phyloP scores from a whole-genome alignment of 768 basidiomycete species.

The Sarcodon sp. region DNA sequence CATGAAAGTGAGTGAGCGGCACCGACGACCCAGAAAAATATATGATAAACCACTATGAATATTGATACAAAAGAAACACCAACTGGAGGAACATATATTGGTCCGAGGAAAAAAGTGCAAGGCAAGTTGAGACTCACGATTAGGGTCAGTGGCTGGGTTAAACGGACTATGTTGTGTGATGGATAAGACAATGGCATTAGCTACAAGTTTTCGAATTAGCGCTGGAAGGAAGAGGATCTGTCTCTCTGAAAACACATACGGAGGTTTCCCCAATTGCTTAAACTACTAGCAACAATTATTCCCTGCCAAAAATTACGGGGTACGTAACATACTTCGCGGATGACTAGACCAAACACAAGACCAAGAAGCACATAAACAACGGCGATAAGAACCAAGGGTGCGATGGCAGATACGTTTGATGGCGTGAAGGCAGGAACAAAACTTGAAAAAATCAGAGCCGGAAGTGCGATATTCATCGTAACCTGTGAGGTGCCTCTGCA shows the following conservation, averaged over 20 bases:
- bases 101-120: background rate
- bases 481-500: conserved; percentile 27
- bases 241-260: conserved; percentile 12
- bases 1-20: conserved; percentile 19
- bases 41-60: conserved; percentile 26
- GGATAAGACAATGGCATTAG: background rate
- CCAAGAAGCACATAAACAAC: conserved; percentile 23
- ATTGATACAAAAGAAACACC: conserved; percentile 24
- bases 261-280: conserved; percentile 39
- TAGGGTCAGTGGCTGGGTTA: background rate
- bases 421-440: conserved; percentile 34
- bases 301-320: conserved; percentile 35
- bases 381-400: conserved; percentile 28
- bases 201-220: background rate
- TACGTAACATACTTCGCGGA: conserved; percentile 33
- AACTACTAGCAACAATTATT: conserved; percentile 22
- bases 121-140: background rate
- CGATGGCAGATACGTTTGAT: conserved; percentile 30
- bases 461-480: conserved; percentile 31
- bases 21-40: conserved; percentile 25
- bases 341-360: conserved; percentile 22
- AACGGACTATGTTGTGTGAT: background rate
- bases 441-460: conserved; percentile 31
- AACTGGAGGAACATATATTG: conserved; percentile 4
- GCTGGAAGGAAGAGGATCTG: conserved; percentile 8